Evolutionary conservation across 371 early-diverging fungal species (phyloP), one percentile per base, ranked within the genome.

Genomic region (Actinomucor elegans): DNA sequence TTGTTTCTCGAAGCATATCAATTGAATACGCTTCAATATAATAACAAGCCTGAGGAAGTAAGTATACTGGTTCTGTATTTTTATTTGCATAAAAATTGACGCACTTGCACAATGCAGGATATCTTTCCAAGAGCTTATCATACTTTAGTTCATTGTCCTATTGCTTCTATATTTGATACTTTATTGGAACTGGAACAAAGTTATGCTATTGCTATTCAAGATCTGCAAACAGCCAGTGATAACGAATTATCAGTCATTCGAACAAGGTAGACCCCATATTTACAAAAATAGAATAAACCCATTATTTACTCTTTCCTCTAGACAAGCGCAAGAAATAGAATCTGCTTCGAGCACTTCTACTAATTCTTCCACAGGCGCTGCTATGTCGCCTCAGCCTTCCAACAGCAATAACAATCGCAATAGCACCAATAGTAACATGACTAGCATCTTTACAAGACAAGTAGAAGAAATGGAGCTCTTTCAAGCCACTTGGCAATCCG

Each of bases 111-210:
- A 18, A 12, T 20, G 36, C 50, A 85, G 85, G 83, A 85, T 49
- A 68, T 78, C 34, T 90, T 88, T 61, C 83, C 87, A 31, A 81
- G 84, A 57, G 90, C 90, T 3, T 88, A 84, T 63, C 79, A 87
- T 42, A 82, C 88, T 3, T 61, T 90, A 15, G 79, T 86, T 14
- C 81, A 84, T 49, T 86, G 86, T 14, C 79, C 82, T 18, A 64
- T 80, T 38, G 63, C 84, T 9, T 48, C 73, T 23, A 69, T 88
- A 3, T 88, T 87, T 61, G 87, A 90, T 59, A 80, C 84, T 6
- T 59, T 90, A 20, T 61, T 89, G 44, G 74, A 84, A 23, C 66
- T 88, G n/a, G 89, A 88, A 46, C 79, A 82, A 34, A 77, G 66
- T 32, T 87, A 87, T 67, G 78, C 86, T 1, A 52, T 72, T 32